A percentile compares a stretch with the other conserved stretches of the same genome.
phyloP scores from a whole-genome alignment of 345 rosid genomes.

The Tarenaya hassleriana region DNA sequence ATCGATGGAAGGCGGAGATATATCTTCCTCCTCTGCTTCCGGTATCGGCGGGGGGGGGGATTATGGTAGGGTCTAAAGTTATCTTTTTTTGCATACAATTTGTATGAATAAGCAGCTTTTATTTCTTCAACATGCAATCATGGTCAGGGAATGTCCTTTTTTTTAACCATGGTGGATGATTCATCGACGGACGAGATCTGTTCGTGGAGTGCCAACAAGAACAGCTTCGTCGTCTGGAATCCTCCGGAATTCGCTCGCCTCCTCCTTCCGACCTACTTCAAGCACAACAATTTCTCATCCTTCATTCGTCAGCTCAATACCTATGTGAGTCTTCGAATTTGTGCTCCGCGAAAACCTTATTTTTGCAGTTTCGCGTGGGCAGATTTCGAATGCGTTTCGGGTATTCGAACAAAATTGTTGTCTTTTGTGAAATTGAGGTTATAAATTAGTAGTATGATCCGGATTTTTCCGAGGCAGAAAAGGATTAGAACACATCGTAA shows the following conservation, averaged over 20 bases:
- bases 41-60: constrained; percentile 47
- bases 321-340: constrained; percentile 39
- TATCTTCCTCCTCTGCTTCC: constrained; percentile 24
- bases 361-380: constrained; percentile 10
- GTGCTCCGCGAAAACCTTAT: neutral
- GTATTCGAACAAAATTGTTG: neutral
- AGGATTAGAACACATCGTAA: neutral
- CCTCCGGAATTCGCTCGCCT: constrained; percentile 77
- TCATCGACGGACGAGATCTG: constrained; percentile 70
- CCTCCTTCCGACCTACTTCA: constrained; percentile 82
- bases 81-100: too few species aligned
- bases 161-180: constrained; percentile 73
- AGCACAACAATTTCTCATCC: constrained; percentile 93
- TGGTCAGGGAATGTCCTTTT: too few species aligned
- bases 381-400: too few species aligned
- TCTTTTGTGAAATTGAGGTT: neutral
- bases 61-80: too few species aligned
- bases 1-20: constrained; percentile 21
- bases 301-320: constrained; percentile 75
- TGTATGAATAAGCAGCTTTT: too few species aligned
- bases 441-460: neutral
- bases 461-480: neutral
- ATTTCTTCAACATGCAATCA: too few species aligned
- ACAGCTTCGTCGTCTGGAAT: constrained; percentile 90
- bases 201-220: constrained; percentile 64